A percentile compares a stretch with the other conserved stretches of the same genome.
Evolutionary conservation across 2,329 filamentous ascomycete species (phyloP).

Genomic region (Cercospora sp.): DNA sequence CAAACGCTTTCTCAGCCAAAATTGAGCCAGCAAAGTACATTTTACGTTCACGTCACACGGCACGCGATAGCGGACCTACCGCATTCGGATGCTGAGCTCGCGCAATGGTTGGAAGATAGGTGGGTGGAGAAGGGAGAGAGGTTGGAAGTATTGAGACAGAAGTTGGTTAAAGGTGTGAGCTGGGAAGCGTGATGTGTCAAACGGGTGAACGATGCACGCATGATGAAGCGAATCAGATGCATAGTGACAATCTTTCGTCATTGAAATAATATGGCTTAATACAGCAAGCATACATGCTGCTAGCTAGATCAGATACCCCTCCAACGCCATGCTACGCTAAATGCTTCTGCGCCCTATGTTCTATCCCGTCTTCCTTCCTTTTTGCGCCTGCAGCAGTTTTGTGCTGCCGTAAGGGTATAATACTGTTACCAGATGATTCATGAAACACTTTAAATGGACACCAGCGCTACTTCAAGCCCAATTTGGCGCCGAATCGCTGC

Average conservation of each 20-base stretch:
- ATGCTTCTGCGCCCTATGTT: background rate
- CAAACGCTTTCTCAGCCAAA: constrained; percentile 33
- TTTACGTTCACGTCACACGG: constrained; percentile 40
- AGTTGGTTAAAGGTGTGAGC: background rate
- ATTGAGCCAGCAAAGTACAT: constrained; percentile 33
- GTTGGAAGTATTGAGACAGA: constrained; percentile 33
- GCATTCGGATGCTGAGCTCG: constrained; percentile 33
- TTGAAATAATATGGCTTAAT: background rate
- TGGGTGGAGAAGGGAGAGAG: constrained; percentile 42
- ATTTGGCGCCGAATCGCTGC: constrained; percentile 1
- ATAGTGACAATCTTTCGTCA: background rate
- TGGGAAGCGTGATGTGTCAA: background rate
- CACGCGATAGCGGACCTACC: constrained; percentile 36
- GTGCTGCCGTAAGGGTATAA: constrained; percentile 1
- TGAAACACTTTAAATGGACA: background rate
- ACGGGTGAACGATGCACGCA: background rate
- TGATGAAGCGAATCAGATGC: background rate
- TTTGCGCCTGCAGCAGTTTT: background rate
- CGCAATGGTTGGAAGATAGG: constrained; percentile 39
- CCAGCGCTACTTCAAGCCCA: constrained; percentile 1
- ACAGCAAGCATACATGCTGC: background rate
- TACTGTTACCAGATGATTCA: background rate
- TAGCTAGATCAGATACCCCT: background rate
- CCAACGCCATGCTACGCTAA: background rate
- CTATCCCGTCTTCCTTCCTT: background rate